phyloP scores from a whole-genome alignment of 257 asterid genomes.

The Petunia axillaris region DNA sequence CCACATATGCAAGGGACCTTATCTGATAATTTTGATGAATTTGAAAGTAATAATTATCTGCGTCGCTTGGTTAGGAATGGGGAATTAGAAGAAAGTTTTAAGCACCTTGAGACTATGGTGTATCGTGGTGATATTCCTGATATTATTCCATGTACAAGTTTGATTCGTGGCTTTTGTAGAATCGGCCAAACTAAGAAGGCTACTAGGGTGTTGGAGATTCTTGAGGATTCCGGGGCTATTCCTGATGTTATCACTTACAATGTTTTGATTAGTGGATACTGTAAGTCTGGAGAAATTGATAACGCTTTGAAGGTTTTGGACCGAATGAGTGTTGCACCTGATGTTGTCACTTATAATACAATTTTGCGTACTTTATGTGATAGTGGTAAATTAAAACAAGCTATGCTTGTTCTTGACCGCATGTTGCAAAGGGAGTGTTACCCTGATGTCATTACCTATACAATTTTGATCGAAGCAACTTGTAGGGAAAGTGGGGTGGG shows the following conservation, averaged over 20 bases:
- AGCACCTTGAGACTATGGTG: constrained; percentile 73
- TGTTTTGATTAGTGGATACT: constrained; percentile 79
- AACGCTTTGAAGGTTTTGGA: constrained; percentile 66
- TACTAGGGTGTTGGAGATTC: constrained; percentile 67
- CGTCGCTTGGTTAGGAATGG: constrained; percentile 71
- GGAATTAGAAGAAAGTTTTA: constrained; percentile 70
- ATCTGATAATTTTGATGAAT: constrained; percentile 57
- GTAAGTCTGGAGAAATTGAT: constrained; percentile 73
- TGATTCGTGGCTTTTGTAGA: constrained; percentile 82
- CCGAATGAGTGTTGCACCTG: constrained; percentile 78
- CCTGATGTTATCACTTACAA: constrained; percentile 93
- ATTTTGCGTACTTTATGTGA: constrained; percentile 72
- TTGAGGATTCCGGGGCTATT: constrained; percentile 81
- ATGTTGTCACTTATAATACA: constrained; percentile 84
- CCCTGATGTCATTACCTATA: constrained; percentile 82
- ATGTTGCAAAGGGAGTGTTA: constrained; percentile 67
- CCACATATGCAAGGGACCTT: constrained; percentile 25
- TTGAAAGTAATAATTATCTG: constrained; percentile 68
- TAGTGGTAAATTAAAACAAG: constrained; percentile 70
- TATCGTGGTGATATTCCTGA: constrained; percentile 74
- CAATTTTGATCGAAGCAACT: constrained; percentile 81
- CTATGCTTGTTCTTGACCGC: constrained; percentile 75
- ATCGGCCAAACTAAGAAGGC: constrained; percentile 67
- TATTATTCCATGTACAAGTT: constrained; percentile 67
- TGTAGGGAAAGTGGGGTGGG: constrained; percentile 71